Base-by-base conservation (phyloP, 2,329 filamentous ascomycete genomes). In the Pyricularia grisea region DNA sequence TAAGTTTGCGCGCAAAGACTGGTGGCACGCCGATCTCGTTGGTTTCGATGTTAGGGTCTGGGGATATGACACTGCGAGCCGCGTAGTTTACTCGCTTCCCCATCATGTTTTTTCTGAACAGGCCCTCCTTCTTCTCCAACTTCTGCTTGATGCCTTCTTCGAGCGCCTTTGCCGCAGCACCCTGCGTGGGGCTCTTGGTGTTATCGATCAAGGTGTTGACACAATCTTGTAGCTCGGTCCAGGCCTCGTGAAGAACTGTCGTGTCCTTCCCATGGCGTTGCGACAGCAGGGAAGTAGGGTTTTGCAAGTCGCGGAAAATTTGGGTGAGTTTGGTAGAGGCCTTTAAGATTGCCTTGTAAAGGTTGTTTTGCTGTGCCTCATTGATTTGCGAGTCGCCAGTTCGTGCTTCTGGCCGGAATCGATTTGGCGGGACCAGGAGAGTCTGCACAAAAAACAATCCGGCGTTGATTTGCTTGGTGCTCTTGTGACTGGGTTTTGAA, bases 21-120 rank as follows among this genome's bases (percentile, higher is more conserved):
- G 94, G 92, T 23, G 95, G 95, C 2, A 99, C 94, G 78, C 95
- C 95, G 73, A 99, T 98, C 80, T 99, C 95, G 78, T 97, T 98
- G 23, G 95, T 98, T 79, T 99, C 95, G 75, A 99, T 97, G 76
- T 98, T 99, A 2, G 95, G 95, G 77, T 99, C 95, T 0, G 95
- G 95, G 11, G 94, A 98, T 74, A 99, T 99, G 78, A 99, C 95
- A 85, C 92, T 97, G 78, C 95, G 91, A 55, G 95, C 95, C 67
- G 95, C 95, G 78, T 95, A 98, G 79, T 99, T 98, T 81, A 99
- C 95, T 83, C 95, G 93, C 84, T 99, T 99, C 71, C 95, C 95
- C 95, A 99, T 99, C 95, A 99, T 98, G 80, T 99, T 97, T 83
- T 97, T 98, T 74, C 95, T 87, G 84, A 99, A 99, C 33, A 99